Percentiles rank a stretch among this genome's conserved stretches.
Conservation (phyloP, 768 basidiomycete species). For the Galerina marginata region DNA sequence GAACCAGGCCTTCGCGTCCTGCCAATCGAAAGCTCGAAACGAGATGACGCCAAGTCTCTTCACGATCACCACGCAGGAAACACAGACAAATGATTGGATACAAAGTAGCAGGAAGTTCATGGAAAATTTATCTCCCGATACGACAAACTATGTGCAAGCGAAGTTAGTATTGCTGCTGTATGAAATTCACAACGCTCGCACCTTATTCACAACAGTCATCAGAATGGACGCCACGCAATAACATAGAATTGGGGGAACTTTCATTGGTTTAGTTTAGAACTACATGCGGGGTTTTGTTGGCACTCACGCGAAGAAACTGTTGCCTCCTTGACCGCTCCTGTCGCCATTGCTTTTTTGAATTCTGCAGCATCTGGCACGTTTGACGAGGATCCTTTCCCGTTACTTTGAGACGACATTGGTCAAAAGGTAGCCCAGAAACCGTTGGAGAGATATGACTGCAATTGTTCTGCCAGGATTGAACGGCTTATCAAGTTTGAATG, state of each 20-base stretch:
- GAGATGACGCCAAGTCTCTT: slow-evolving; percentile 83
- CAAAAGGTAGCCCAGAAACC: background rate
- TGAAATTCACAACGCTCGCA: slow-evolving; percentile 33
- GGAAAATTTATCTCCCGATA: slow-evolving; percentile 90
- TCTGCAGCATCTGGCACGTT: slow-evolving; percentile 37
- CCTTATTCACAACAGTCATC: slow-evolving; percentile 99
- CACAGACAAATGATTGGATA: slow-evolving; percentile 90
- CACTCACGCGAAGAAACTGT: slow-evolving; percentile 31
- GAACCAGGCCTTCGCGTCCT: slow-evolving; percentile 93
- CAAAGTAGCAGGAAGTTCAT: slow-evolving; percentile 96
- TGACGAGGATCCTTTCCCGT: slow-evolving; percentile 11
- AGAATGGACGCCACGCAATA: slow-evolving; percentile 93
- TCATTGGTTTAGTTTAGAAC: background rate
- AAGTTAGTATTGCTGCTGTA: background rate
- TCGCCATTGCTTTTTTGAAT: slow-evolving; percentile 41
- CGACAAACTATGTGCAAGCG: slow-evolving; percentile 73
- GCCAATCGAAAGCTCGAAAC: slow-evolving; percentile 80
- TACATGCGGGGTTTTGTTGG: background rate
- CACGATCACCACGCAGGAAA: slow-evolving; percentile 70
- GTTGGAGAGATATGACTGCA: background rate
- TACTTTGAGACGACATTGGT: slow-evolving; percentile 7
- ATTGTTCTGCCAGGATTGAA: background rate
- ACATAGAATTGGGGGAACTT: slow-evolving; percentile 82
- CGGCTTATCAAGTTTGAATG: background rate
- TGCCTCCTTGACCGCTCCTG: slow-evolving; percentile 34